Evolutionary conservation across 371 early-diverging fungal species (phyloP), one percentile per base, ranked within the genome.

Genomic region (Rhizopus arrhizus): DNA sequence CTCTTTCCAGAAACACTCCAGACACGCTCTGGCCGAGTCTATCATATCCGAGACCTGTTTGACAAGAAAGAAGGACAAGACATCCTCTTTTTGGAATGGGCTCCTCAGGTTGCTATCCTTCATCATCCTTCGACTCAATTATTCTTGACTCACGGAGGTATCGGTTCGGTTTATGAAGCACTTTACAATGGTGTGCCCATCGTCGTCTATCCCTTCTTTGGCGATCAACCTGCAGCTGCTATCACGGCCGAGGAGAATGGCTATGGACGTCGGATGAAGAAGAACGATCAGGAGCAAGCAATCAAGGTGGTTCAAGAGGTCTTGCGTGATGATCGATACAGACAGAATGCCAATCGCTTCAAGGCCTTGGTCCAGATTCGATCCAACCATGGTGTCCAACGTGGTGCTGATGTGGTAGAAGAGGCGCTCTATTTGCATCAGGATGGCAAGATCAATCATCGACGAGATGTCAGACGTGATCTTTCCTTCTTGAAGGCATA

Each of bases 51-150:
- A 8, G 59, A 10, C 22, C 36, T 47, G 38, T 56, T 4, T 61
- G 28, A 29, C 43, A 47, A 38, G 29, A 43, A 7, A 61, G 12
- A 53, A 28, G 13, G 54, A 36, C 52, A 40, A 16, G 29, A 68
- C 33, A 53, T 64, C 32, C 13, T 34, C 12, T 58, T 60, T 41
- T 13, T 60, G 0, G 11, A 58, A 6, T 73, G 81, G 77, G 71
- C 74, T 4, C 78, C 78, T 16, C 81, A 81, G 34, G 58, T 67
- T 31, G 67, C 76, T n/a, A 68, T 78, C 29, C 65, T 81, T 4
- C 45, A 58, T 0, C 78, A 81, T 43, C 53, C 65, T 5, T 61
- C 72, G 1, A 67, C 68, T 3, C 22, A 32, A 5, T 32, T 73
- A 0, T 81, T 78, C 53, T 34, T 81, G 0, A 65, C 68, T 7